These are phyloP conservation scores for Fraxinus paxiana DNA, from an alignment of 305 asterid genomes.

Conservation along the genomic window DNA sequence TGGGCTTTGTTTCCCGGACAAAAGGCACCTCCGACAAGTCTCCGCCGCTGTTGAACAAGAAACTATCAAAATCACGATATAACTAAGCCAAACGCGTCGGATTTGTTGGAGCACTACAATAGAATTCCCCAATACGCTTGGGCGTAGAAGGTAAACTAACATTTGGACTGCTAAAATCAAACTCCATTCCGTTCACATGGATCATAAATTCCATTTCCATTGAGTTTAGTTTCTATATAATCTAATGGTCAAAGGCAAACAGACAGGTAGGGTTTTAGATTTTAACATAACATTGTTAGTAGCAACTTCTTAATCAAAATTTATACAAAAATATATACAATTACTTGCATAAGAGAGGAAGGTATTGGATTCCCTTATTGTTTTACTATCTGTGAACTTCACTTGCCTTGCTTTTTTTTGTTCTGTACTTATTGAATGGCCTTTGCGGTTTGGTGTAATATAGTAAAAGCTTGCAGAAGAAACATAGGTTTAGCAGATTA, in stretches of 20 bases:
- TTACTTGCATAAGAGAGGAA: no score
- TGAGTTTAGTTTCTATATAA: neutral
- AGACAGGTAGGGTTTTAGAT: neutral
- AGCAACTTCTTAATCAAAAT: no score
- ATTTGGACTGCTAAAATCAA: neutral
- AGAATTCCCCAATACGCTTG: neutral
- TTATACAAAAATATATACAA: no score
- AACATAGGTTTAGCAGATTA: no score
- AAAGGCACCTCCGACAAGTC: conserved; percentile 25
- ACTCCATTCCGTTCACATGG: neutral
- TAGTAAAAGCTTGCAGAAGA: no score
- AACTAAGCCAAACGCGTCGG: neutral
- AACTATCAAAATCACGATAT: conserved; percentile 29
- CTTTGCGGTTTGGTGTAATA: no score
- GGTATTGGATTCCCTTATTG: no score
- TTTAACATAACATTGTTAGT: no score
- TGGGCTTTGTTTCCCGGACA: neutral
- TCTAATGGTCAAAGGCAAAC: neutral
- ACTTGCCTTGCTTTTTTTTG: no score
- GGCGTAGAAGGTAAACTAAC: neutral
- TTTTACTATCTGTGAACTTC: no score
- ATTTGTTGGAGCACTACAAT: neutral
- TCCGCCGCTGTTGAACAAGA: conserved; percentile 5
- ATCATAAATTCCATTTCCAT: neutral
- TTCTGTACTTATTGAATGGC: no score